phyloP scores from a whole-genome alignment of 345 rosid genomes.

The Heritiera littoralis region DNA sequence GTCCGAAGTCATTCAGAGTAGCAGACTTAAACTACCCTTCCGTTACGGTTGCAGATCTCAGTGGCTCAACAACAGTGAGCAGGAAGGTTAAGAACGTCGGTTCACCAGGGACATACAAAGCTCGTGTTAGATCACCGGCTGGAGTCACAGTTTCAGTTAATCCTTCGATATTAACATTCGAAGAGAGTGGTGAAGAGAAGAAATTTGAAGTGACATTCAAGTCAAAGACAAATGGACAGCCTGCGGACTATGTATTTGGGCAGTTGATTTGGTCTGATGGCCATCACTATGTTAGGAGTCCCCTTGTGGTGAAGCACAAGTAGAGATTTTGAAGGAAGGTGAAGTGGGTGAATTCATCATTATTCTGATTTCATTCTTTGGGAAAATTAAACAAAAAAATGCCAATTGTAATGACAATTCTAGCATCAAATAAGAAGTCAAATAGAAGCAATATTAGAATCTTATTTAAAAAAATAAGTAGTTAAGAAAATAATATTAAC shows the following conservation, averaged over 20 bases:
- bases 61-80: slow-evolving; percentile 19
- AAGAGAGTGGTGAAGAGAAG: slow-evolving; percentile 42
- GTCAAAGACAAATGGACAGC: background rate
- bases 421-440: background rate
- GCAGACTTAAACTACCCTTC: slow-evolving; percentile 60
- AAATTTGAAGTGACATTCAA: slow-evolving; percentile 36
- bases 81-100: slow-evolving; percentile 57
- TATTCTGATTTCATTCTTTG: slow-evolving; percentile 10
- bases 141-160: slow-evolving; percentile 37
- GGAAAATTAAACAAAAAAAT: background rate
- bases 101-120: slow-evolving; percentile 36
- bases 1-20: slow-evolving; percentile 32
- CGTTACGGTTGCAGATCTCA: slow-evolving; percentile 37
- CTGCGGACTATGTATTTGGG: slow-evolving; percentile 40
- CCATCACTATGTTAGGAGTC: slow-evolving; percentile 46
- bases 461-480: no score
- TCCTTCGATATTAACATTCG: slow-evolving; percentile 38
- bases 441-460: background rate
- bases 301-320: slow-evolving; percentile 26
- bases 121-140: slow-evolving; percentile 25
- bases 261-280: slow-evolving; percentile 52
- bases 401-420: background rate
- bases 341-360: background rate
- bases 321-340: background rate
- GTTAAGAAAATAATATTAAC: no score